These are phyloP conservation scores for Pulveroboletus sp. DNA, from an alignment of 768 basidiomycete genomes.

Conservation along the genomic window DNA sequence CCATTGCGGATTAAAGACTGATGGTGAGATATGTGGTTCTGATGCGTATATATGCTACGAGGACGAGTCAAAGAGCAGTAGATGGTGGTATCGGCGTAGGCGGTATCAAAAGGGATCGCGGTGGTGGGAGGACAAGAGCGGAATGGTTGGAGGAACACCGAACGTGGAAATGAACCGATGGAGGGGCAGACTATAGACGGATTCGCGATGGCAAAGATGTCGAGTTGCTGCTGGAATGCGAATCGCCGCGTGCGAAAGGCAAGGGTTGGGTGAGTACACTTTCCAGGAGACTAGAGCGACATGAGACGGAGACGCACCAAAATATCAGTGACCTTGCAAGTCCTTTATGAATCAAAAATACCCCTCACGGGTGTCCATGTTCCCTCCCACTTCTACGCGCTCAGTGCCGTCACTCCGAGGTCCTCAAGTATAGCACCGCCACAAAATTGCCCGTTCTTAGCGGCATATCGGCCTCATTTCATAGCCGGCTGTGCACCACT, in stretches of 20 bases:
- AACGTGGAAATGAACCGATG: constrained; percentile 4
- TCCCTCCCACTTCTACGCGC: no score
- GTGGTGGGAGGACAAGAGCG: not conserved
- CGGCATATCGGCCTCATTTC: not conserved
- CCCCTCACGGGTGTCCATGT: not conserved
- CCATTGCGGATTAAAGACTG: constrained; percentile 21
- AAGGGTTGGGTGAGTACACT: not conserved
- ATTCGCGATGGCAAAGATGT: constrained; percentile 12
- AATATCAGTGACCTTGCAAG: not conserved
- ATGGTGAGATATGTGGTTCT: not conserved
- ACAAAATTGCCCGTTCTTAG: not conserved
- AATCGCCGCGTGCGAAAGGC: constrained; percentile 9
- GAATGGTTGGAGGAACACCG: not conserved
- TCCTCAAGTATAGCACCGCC: not conserved
- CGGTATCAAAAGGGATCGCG: not conserved
- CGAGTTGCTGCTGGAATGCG: constrained; percentile 2
- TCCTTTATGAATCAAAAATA: not conserved
- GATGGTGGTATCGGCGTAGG: constrained; percentile 1
- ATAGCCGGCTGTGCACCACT: not conserved
- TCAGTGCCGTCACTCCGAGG: not conserved
- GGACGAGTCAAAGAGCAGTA: not conserved
- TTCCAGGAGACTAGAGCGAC: not conserved
- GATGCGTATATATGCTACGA: constrained; percentile 5
- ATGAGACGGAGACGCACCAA: not conserved
- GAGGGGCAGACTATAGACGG: not conserved